Percentiles rank a stretch among this genome's conserved stretches.
Evolutionary conservation across 148 eudicot species (phyloP).

Genomic region (Bassia scoparia): DNA sequence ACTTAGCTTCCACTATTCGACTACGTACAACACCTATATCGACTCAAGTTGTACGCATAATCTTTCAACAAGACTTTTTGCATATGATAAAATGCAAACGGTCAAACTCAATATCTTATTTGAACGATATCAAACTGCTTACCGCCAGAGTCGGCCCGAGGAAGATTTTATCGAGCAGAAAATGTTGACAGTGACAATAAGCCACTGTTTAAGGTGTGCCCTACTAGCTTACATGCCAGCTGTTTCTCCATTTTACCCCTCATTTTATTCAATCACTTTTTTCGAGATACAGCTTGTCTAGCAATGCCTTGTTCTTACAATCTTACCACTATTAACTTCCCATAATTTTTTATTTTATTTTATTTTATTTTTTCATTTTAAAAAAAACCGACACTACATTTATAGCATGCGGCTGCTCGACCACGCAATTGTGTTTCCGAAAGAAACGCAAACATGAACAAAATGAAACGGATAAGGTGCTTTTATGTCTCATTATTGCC

Average conservation of each 20-base stretch:
- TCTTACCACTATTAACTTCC: not conserved
- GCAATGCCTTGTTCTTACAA: not conserved
- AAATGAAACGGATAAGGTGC: slow-evolving; percentile 36
- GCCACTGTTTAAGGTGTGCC: slow-evolving; percentile 14
- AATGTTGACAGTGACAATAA: slow-evolving; percentile 6
- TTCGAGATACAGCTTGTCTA: not conserved
- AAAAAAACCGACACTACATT: slow-evolving; percentile 14
- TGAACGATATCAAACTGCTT: too few relatives aligned
- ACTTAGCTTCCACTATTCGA: too few relatives aligned
- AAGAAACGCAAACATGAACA: not conserved
- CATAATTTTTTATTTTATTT: not conserved
- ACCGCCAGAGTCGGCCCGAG: too few relatives aligned
- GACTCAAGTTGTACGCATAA: too few relatives aligned
- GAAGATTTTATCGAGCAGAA: slow-evolving; percentile 18
- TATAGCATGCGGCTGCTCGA: slow-evolving; percentile 36
- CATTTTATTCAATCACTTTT: not conserved
- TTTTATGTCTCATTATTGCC: not conserved
- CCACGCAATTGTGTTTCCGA: slow-evolving; percentile 11
- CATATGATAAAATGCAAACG: too few relatives aligned
- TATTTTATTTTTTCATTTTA: too few relatives aligned
- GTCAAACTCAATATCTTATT: too few relatives aligned
- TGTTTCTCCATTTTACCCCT: not conserved
- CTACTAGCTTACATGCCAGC: slow-evolving; percentile 17
- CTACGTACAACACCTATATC: too few relatives aligned
- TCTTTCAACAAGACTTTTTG: too few relatives aligned